These are phyloP conservation scores for Dryadomyces sulphureus DNA, from an alignment of 2,329 filamentous ascomycete species.

Conservation along the genomic window DNA sequence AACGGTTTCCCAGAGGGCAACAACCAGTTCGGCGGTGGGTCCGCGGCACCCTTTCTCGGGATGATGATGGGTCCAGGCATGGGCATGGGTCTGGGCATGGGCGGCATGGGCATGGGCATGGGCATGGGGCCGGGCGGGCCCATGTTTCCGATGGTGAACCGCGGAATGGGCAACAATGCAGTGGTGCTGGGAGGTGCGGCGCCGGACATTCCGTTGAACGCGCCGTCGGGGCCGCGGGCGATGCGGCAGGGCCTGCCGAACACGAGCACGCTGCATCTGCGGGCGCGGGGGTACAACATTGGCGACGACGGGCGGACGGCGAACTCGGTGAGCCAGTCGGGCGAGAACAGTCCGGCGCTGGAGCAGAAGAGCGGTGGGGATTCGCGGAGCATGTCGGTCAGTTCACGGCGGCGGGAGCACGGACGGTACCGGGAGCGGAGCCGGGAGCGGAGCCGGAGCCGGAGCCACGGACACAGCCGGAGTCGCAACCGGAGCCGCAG, in stretches of 20 bases:
- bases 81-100: slow-evolving; percentile 27
- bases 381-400: slow-evolving; percentile 33
- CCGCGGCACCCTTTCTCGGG: not conserved
- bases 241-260: slow-evolving; percentile 84
- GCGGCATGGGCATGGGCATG: slow-evolving; percentile 15
- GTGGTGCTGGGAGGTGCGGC: slow-evolving; percentile 7
- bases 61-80: not conserved
- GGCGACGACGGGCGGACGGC: slow-evolving; percentile 9
- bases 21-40: not conserved
- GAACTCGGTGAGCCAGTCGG: slow-evolving; percentile 9
- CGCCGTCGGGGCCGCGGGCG: slow-evolving; percentile 84
- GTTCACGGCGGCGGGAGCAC: slow-evolving; percentile 14
- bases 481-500: slow-evolving; percentile 20
- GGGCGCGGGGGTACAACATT: slow-evolving; percentile 26
- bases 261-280: slow-evolving; percentile 55
- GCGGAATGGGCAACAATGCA: not conserved
- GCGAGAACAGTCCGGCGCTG: slow-evolving; percentile 6
- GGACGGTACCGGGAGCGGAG: slow-evolving; percentile 15
- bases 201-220: slow-evolving; percentile 44
- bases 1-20: not conserved
- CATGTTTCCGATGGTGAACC: not conserved
- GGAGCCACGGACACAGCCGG: slow-evolving; percentile 9
- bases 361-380: slow-evolving; percentile 18
- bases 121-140: too few relatives aligned
- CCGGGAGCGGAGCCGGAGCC: slow-evolving; percentile 7